Evolutionary conservation across 805 yeast species (phyloP).

Genomic region (Wickerhamiella occidentalis): DNA sequence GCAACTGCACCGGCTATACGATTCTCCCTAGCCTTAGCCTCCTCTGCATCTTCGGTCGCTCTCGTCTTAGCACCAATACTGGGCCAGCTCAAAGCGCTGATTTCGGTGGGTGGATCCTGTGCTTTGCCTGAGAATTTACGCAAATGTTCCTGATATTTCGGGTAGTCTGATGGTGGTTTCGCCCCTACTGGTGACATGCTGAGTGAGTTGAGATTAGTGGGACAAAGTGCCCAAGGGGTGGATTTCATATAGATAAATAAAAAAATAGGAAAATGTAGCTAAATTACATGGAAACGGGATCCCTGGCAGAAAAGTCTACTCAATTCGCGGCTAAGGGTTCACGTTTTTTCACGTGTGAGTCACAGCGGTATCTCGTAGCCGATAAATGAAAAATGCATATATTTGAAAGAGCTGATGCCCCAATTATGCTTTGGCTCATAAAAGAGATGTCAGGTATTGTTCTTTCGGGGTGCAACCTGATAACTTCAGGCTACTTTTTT

Average conservation of each 20-base stretch:
- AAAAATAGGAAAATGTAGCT: too few species aligned
- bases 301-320: too few species aligned
- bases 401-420: too few species aligned
- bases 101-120: constrained; percentile 34
- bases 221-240: not conserved
- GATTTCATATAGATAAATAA: not conserved
- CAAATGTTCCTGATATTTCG: constrained; percentile 22
- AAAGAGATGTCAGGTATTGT: too few species aligned
- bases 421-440: too few species aligned
- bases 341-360: too few species aligned
- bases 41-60: constrained; percentile 55
- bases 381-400: too few species aligned
- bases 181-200: constrained; percentile 14
- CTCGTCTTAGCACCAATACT: constrained; percentile 70
- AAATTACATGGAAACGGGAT: not conserved
- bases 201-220: not conserved
- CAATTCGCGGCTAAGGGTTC: too few species aligned
- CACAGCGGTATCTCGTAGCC: too few species aligned
- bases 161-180: constrained; percentile 21
- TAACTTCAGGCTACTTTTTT: too few species aligned
- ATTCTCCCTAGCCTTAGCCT: constrained; percentile 49
- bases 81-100: constrained; percentile 92
- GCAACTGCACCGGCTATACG: constrained; percentile 80
- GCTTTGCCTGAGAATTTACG: constrained; percentile 23
- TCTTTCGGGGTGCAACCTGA: too few species aligned